Evolutionary conservation across 169 alveolate species (phyloP).

Genomic region (Blepharisma undulans): DNA sequence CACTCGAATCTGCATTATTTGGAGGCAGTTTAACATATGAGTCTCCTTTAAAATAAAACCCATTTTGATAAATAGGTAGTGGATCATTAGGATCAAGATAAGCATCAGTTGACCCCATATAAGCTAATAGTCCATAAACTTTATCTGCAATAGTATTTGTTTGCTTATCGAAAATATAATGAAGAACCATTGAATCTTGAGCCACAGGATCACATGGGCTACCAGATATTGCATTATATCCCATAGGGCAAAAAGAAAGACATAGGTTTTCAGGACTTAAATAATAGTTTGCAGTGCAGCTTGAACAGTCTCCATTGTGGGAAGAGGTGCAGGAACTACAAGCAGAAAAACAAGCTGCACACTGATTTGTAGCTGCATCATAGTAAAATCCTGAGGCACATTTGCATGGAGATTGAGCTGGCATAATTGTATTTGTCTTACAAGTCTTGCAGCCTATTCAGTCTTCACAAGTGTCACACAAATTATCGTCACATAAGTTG

Average conservation of each 20-base stretch:
- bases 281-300: background rate
- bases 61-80: background rate
- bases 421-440: background rate
- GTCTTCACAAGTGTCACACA: background rate
- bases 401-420: background rate
- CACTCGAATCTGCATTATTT: background rate
- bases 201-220: background rate
- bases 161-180: background rate
- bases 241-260: background rate
- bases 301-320: background rate
- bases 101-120: background rate
- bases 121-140: background rate
- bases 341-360: background rate
- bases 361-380: background rate
- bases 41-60: background rate
- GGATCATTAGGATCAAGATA: background rate
- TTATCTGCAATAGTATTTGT: background rate
- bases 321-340: background rate
- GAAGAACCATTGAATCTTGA: background rate
- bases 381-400: background rate
- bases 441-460: background rate
- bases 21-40: constrained; percentile 5
- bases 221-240: background rate
- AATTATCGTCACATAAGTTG: background rate
- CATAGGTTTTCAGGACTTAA: constrained; percentile 4